Evolutionary conservation across 345 rosid species (phyloP).

Genomic region (Ceriops decandra): DNA sequence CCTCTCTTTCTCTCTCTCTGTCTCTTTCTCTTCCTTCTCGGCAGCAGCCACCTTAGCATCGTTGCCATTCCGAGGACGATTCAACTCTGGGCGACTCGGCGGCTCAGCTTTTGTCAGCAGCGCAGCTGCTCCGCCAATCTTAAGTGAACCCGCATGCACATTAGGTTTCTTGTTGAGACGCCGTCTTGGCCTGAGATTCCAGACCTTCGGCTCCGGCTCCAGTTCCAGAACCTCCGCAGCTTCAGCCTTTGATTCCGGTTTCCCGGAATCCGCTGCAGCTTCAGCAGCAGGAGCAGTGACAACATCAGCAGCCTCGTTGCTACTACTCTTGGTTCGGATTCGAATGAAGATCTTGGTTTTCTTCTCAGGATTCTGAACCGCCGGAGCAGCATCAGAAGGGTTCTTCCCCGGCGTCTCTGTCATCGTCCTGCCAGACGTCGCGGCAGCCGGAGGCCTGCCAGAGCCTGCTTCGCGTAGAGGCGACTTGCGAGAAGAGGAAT

Average conservation of each 20-base stretch:
- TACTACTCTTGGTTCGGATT: slow-evolving; percentile 33
- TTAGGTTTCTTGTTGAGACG: slow-evolving; percentile 19
- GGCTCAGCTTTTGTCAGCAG: slow-evolving; percentile 32
- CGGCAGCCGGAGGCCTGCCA: slow-evolving; percentile 16
- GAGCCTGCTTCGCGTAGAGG: slow-evolving; percentile 13
- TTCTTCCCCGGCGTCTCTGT: slow-evolving; percentile 9
- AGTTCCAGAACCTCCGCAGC: slow-evolving; percentile 35
- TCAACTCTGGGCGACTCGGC: slow-evolving; percentile 21
- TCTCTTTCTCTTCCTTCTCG: too few species aligned
- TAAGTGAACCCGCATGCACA: slow-evolving; percentile 22
- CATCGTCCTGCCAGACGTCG: not conserved
- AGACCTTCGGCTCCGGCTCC: slow-evolving; percentile 45
- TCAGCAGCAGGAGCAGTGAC: slow-evolving; percentile 8
- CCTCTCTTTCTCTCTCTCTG: not conserved
- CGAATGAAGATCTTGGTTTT: slow-evolving; percentile 53
- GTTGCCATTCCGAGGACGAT: slow-evolving; percentile 6
- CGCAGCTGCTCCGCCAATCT: slow-evolving; percentile 24
- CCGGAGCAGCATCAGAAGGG: slow-evolving; percentile 14
- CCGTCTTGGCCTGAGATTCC: slow-evolving; percentile 73
- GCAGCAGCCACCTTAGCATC: slow-evolving; percentile 8
- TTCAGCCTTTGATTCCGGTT: slow-evolving; percentile 30
- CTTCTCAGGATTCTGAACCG: slow-evolving; percentile 30
- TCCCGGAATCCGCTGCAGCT: slow-evolving; percentile 23
- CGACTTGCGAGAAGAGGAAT: not conserved
- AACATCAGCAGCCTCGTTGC: not conserved